phyloP scores from a whole-genome alignment of 257 asterid species.

The Solanum lignicaule region DNA sequence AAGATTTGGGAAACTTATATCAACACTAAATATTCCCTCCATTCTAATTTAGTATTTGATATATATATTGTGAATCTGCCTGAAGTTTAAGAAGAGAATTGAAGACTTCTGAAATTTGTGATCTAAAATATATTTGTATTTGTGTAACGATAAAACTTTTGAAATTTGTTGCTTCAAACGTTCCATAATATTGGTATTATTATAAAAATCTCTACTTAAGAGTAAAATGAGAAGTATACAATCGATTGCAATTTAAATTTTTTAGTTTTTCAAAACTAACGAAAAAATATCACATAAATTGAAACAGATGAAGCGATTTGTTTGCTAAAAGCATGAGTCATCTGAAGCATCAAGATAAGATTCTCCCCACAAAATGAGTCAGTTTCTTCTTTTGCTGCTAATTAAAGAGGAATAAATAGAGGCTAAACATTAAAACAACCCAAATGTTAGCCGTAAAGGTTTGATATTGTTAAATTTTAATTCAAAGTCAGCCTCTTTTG shows the following conservation, averaged over 20 bases:
- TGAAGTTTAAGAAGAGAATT: neutral
- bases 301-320: fast-evolving
- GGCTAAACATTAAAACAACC: neutral
- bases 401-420: neutral
- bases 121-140: neutral
- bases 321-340: neutral
- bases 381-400: neutral
- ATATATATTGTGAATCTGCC: neutral
- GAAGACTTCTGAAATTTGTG: neutral
- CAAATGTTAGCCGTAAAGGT: neutral
- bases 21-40: neutral
- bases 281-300: neutral
- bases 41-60: neutral
- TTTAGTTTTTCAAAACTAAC: fast-evolving
- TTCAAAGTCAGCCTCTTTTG: neutral
- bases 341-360: neutral
- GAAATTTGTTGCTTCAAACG: neutral
- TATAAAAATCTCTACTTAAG: too few relatives aligned
- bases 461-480: neutral
- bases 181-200: neutral
- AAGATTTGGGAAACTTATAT: too few relatives aligned
- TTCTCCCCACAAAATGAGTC: neutral
- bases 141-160: neutral
- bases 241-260: neutral
- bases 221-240: neutral